phyloP scores from a whole-genome alignment of 768 basidiomycete genomes.

The Calocera cornea region DNA sequence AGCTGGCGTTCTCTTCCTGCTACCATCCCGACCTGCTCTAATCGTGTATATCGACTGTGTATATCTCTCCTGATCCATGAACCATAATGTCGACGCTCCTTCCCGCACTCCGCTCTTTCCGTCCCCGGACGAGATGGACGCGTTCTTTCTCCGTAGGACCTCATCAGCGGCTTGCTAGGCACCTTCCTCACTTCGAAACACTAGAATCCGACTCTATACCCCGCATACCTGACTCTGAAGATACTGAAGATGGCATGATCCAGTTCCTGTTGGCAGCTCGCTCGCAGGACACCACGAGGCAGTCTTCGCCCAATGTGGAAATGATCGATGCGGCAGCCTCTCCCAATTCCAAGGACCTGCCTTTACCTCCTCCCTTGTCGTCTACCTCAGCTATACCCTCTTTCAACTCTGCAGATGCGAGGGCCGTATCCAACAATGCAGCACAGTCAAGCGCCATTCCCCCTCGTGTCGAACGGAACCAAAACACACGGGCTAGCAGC shows the following conservation, averaged over 20 bases:
- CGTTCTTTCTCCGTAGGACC: conserved; percentile 2
- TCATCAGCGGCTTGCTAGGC: not conserved
- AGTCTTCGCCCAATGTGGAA: not conserved
- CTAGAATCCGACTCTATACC: not conserved
- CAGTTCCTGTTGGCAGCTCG: not conserved
- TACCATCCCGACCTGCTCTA: not conserved
- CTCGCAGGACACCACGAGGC: not conserved
- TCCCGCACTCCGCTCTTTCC: conserved; percentile 4
- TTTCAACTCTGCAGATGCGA: not conserved
- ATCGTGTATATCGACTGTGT: not conserved
- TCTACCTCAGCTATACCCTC: not conserved
- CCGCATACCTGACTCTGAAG: not conserved
- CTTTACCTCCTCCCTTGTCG: not conserved
- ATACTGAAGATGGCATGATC: not conserved
- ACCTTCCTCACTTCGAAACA: not conserved
- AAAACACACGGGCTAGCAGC: not conserved
- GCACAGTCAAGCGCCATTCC: not conserved
- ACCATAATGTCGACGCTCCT: not conserved
- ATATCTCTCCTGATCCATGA: not conserved
- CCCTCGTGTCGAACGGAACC: not conserved
- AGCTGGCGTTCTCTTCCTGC: not conserved
- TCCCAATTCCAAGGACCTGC: not conserved
- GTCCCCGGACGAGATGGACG: not conserved
- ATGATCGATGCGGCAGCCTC: not conserved
- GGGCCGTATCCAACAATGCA: not conserved